phyloP scores from a whole-genome alignment of 805 yeast genomes.

The Brettanomyces bruxellensis region DNA sequence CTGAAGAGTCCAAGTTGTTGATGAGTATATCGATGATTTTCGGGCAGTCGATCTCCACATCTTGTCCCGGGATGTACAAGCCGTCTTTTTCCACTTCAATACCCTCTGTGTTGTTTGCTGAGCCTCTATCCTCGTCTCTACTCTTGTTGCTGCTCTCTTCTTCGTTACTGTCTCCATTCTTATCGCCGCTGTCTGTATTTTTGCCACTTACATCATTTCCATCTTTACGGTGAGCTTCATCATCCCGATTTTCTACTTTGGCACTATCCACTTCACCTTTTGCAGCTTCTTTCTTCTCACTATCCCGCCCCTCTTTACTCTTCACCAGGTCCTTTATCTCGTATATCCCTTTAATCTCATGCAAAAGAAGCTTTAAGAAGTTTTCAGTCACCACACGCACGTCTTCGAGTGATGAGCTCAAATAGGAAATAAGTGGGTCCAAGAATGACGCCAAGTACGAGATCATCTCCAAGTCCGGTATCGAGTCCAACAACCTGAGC shows the following conservation, averaged over 20 bases:
- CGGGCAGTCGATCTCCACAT: conserved; percentile 70
- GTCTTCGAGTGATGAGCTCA: conserved; percentile 78
- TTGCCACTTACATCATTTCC: background rate
- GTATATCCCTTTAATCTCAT: conserved; percentile 71
- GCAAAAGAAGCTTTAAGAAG: conserved; percentile 62
- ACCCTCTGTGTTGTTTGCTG: background rate
- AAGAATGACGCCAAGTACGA: conserved; percentile 84
- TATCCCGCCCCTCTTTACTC: conserved; percentile 19
- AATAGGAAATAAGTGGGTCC: conserved; percentile 71
- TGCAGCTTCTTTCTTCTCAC: conserved; percentile 5
- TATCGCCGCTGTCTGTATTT: conserved; percentile 7
- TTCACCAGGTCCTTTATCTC: conserved; percentile 49
- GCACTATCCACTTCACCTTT: background rate
- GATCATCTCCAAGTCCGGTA: conserved; percentile 83
- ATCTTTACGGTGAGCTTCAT: background rate
- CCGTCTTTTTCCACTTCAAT: conserved; percentile 32
- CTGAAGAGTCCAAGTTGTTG: conserved; percentile 68
- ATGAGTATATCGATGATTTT: conserved; percentile 73
- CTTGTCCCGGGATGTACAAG: conserved; percentile 66
- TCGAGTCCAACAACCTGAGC: conserved; percentile 85
- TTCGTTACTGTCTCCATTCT: conserved; percentile 7
- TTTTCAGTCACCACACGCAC: conserved; percentile 80
- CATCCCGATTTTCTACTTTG: background rate
- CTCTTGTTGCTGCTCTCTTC: conserved; percentile 6
- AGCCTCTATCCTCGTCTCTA: background rate